Percentiles rank a stretch among this genome's conserved stretches.
phyloP scores from a whole-genome alignment of 768 basidiomycete species.

The Hericium coralloides region DNA sequence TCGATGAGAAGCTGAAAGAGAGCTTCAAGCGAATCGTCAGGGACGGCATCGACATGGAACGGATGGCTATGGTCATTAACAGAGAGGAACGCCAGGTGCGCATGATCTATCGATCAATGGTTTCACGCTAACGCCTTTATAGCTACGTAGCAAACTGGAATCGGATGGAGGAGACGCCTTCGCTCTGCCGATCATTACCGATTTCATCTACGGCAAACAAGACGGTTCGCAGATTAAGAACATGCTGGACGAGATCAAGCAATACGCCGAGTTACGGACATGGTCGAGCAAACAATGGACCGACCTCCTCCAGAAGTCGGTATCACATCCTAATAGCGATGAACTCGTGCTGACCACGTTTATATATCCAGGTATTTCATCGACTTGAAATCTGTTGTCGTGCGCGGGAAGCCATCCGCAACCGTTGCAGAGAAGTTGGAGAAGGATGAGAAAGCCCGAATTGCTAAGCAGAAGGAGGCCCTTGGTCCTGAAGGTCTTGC shows the following conservation, averaged over 20 bases:
- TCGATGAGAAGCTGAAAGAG: conserved; percentile 56
- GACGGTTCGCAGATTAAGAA: conserved; percentile 72
- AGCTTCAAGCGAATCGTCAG: conserved; percentile 62
- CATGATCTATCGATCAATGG: neutral
- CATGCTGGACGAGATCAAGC: conserved; percentile 71
- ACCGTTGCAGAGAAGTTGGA: conserved; percentile 73
- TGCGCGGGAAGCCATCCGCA: conserved; percentile 86
- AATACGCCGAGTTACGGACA: conserved; percentile 53
- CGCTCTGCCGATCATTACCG: conserved; percentile 61
- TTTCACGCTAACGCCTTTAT: conserved; percentile 4
- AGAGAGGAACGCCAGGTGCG: conserved; percentile 80
- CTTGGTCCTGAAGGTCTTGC: conserved; percentile 80
- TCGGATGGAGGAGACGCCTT: conserved; percentile 77
- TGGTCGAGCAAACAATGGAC: conserved; percentile 80
- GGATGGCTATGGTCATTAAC: conserved; percentile 81
- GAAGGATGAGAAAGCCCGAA: conserved; percentile 68
- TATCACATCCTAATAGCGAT: neutral
- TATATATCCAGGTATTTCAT: conserved; percentile 60
- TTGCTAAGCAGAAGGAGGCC: conserved; percentile 53
- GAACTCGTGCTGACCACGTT: neutral
- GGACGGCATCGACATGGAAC: conserved; percentile 81
- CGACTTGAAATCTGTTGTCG: conserved; percentile 60
- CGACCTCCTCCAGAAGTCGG: conserved; percentile 63
- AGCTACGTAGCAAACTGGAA: conserved; percentile 82
- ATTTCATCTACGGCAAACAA: conserved; percentile 79